Evolutionary conservation across 2,329 filamentous ascomycete species (phyloP).

Genomic region (Exophiala aquamarina): DNA sequence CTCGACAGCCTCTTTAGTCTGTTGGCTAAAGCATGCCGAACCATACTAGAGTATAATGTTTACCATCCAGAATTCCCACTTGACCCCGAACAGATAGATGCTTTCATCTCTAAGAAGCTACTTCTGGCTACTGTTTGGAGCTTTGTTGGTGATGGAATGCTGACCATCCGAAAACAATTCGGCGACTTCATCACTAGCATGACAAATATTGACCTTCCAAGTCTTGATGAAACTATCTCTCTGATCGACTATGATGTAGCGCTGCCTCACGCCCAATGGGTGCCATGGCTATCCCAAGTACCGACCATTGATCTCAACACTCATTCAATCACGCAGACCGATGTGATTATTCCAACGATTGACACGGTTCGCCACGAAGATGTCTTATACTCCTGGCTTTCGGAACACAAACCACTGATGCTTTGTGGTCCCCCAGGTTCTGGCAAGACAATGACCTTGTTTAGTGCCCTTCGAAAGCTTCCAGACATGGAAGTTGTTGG

Average conservation of each 20-base stretch:
- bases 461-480: conserved; percentile 93
- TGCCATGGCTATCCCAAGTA: conserved; percentile 90
- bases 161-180: conserved; percentile 82
- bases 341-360: conserved; percentile 95
- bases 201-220: conserved; percentile 81
- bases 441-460: conserved; percentile 99
- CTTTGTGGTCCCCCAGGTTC: conserved; percentile 97
- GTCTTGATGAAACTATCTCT: conserved; percentile 73
- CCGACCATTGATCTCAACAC: conserved; percentile 96
- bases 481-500: conserved; percentile 99
- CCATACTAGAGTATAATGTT: conserved; percentile 91
- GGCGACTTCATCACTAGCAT: conserved; percentile 80
- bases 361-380: conserved; percentile 98
- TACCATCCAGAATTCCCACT: conserved; percentile 93
- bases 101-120: conserved; percentile 89
- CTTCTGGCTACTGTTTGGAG: conserved; percentile 93
- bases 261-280: conserved; percentile 85
- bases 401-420: conserved; percentile 94
- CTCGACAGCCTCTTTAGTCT: conserved; percentile 93
- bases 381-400: conserved; percentile 98
- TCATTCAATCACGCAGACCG: conserved; percentile 95
- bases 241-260: conserved; percentile 95
- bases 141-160: conserved; percentile 88
- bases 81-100: conserved; percentile 84
- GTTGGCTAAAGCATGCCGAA: conserved; percentile 88